A percentile compares a stretch with the other conserved stretches of the same genome.
Conservation (phyloP, 2,329 filamentous ascomycete genomes). For the Claviceps sp. region DNA sequence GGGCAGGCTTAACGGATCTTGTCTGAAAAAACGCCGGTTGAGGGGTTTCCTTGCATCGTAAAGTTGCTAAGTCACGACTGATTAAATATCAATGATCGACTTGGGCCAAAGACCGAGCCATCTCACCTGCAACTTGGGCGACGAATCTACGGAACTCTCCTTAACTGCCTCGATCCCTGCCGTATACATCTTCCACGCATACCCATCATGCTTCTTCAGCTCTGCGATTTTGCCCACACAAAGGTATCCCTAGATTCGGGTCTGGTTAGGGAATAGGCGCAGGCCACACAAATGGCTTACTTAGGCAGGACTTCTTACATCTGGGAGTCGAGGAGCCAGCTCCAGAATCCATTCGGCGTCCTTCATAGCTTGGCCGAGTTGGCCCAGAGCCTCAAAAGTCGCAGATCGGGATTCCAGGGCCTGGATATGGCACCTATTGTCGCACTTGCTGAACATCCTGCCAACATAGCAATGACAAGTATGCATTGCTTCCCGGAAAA, state of each 20-base stretch:
- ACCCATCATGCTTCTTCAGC: constrained; percentile 22
- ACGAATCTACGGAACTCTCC: too few species aligned
- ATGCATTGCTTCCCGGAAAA: constrained; percentile 29
- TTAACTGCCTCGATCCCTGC: too few species aligned
- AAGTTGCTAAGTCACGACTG: constrained; percentile 12
- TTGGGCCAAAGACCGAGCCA: neutral
- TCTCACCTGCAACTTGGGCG: constrained; percentile 18
- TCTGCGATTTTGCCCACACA: constrained; percentile 26
- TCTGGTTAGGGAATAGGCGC: neutral
- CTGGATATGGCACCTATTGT: constrained; percentile 23
- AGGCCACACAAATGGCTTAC: too few species aligned
- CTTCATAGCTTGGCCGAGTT: constrained; percentile 23
- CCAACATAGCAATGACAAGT: constrained; percentile 23
- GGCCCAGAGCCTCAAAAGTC: constrained; percentile 24
- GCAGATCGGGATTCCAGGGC: constrained; percentile 29
- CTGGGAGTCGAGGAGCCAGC: constrained; percentile 25
- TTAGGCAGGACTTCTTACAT: constrained; percentile 15
- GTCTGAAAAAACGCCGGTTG: constrained; percentile 11
- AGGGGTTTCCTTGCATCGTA: constrained; percentile 21
- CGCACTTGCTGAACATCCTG: constrained; percentile 26
- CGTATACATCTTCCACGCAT: constrained; percentile 3
- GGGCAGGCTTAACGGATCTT: constrained; percentile 17
- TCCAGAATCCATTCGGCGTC: constrained; percentile 32
- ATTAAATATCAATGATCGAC: neutral
- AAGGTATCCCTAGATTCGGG: constrained; percentile 24